These are phyloP conservation scores for Yamadazyma kitorensis DNA, from an alignment of 805 yeast genomes.

Conservation along the genomic window DNA sequence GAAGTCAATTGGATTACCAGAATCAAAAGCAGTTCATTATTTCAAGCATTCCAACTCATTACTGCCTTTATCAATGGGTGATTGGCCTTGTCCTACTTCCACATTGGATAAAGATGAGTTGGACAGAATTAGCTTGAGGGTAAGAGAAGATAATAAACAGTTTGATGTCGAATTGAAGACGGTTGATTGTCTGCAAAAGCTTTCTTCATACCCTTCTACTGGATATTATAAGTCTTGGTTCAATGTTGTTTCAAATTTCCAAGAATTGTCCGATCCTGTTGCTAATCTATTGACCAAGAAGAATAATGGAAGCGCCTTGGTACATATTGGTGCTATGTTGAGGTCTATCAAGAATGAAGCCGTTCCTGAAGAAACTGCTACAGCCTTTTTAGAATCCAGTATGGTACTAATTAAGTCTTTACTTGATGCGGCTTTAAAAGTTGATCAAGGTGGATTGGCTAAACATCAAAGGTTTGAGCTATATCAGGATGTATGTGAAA, in stretches of 20 bases:
- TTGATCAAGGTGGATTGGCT: neutral
- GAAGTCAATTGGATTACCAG: constrained; percentile 20
- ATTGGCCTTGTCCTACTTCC: constrained; percentile 14
- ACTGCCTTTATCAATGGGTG: constrained; percentile 9
- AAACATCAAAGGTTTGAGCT: neutral
- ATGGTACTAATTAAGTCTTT: constrained; percentile 4
- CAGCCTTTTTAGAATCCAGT: neutral
- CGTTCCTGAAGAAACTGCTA: neutral
- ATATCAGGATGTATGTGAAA: neutral
- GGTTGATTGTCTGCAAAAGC: constrained; percentile 1
- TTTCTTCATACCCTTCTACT: neutral
- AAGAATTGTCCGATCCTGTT: constrained; percentile 2
- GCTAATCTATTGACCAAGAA: constrained; percentile 7
- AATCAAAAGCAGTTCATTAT: constrained; percentile 24
- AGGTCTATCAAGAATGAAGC: neutral
- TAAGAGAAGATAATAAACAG: constrained; percentile 4
- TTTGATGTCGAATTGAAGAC: constrained; percentile 2
- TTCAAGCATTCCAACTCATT: constrained; percentile 21
- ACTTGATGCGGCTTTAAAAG: constrained; percentile 2
- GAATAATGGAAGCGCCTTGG: neutral
- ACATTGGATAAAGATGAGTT: constrained; percentile 8
- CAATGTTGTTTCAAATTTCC: constrained; percentile 5
- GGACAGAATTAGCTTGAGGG: constrained; percentile 2
- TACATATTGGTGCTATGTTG: neutral
- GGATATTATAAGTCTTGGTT: constrained; percentile 6